Evolutionary conservation across 495 filamentous ascomycete species (phyloP), one percentile per base, ranked within the genome.

Genomic region (Antarctomyces pellizariae): DNA sequence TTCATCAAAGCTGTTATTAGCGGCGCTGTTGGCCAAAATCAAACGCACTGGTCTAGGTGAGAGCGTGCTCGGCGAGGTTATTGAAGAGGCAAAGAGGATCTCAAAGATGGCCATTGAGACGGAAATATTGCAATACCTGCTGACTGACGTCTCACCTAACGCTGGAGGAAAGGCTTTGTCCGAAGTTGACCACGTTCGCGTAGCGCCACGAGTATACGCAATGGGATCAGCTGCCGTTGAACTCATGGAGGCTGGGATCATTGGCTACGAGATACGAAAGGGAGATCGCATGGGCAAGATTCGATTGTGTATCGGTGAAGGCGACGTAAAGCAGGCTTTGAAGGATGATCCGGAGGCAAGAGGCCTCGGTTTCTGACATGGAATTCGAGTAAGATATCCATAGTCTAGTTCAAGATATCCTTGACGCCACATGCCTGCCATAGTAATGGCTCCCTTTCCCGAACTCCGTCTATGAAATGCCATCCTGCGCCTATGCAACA

Each of bases 231-330:
- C 82, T 1, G 73, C 76, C 5, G 64, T 74, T 37, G 79, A 78
- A 25, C 57, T 99, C 8, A 70, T 72, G 36, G 86, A 82, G 30
- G 76, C 83, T 0, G 89, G 86, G 0, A 64, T 99, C 10, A 53
- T 95, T 23, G 75, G 75, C 4, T 38, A 95, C 16, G 86, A 95
- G 46, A 57, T 58, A 10, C 61, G 67, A 32, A 66, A 64, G 34
- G 76, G 79, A 0, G 83, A 92, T 37, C 56, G 86, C 9, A 77
- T 71, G 16, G 80, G 80, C 19, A 84, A 83, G 45, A 67, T 99
- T 6, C 56, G 84, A 34, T 54, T 95, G 28, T 62, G 77, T 16
- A 72, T 93, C 32, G 71, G 73, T 1, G 75, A 90, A 22, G 86
- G 93, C 38, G 86, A 99, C 47, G 65, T 99, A 0, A 71, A 71